Base-by-base conservation (phyloP, 192 early-diverging fungal species). In the Coemansia sp. region DNA sequence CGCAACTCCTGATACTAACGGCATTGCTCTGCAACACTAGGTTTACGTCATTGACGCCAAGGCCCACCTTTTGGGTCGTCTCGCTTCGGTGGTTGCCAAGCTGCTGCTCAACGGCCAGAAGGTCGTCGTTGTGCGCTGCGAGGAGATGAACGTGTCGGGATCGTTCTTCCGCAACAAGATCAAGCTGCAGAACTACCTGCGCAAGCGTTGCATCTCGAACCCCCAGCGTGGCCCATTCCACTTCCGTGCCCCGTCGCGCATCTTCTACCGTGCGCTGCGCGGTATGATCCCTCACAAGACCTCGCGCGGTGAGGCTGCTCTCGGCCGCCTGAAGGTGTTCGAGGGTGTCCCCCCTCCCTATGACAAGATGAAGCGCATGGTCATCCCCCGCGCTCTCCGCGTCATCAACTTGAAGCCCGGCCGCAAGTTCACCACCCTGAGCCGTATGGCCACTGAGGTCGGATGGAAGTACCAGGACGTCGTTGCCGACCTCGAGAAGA, bases 261-360 rank as follows among this genome's bases (percentile, higher is more conserved):
- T 95, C 88, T 94, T 99, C 85, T 96, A 94, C 89, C 92, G 94
- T 73, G 87, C 91, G 55, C 86, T 99, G 81, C 94, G 97, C 62
- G 97, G 97, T 73, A 99, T 99, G 97, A 80, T 97, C 78, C 95
- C 97, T 64, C 97, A 99, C 93, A 98, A 97, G 92, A 96, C 96
- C 68, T 83, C 95, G 56, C 95, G 97, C 75, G 97, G 97, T 87
- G 91, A 93, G 70, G 93, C 93, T 48, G 96, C 97, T 74, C 86
- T 99, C 63, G 93, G 94, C 73, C 92, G 96, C 83, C 85, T 98
- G 83, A 97, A 97, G 93, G 91, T 98, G 83, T 99, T 99, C 65
- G 97, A 99, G 85, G 97, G 95, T 86, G 90, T 98, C 64, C 96
- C 97, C 62, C 87, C 97, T 74, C 95, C 95, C 37, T 99, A 95